phyloP scores from a whole-genome alignment of 2,329 filamentous ascomycete species.

The Neoscytalidium dimidiatum region DNA sequence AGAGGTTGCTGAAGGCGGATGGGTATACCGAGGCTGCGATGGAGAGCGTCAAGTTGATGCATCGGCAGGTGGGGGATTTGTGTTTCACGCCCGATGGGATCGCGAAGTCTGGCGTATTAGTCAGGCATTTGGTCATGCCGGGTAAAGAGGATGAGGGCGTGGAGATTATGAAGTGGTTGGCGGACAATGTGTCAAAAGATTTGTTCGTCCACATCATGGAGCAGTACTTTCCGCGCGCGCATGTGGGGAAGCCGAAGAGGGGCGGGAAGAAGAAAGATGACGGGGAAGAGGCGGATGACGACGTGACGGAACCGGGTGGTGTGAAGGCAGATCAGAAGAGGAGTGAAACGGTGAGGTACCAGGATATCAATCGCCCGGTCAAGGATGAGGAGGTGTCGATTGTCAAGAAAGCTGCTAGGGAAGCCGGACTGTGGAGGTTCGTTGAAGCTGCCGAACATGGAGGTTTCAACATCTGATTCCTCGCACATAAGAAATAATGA shows the following conservation, averaged over 20 bases:
- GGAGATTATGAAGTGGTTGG: constrained; percentile 76
- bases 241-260: constrained; percentile 68
- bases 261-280: constrained; percentile 21
- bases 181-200: constrained; percentile 70
- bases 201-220: constrained; percentile 87
- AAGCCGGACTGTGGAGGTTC: constrained; percentile 77
- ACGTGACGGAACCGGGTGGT: constrained; percentile 33
- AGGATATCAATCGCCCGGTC: constrained; percentile 76
- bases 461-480: constrained; percentile 50
- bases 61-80: constrained; percentile 77
- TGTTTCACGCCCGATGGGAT: constrained; percentile 81
- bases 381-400: constrained; percentile 64
- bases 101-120: constrained; percentile 73
- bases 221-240: constrained; percentile 78
- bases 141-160: constrained; percentile 72
- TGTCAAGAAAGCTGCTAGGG: constrained; percentile 67
- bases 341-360: constrained; percentile 62
- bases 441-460: constrained; percentile 64
- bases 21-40: constrained; percentile 71
- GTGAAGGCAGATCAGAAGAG: constrained; percentile 27
- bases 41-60: constrained; percentile 79
- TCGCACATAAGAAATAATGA: not conserved
- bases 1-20: constrained; percentile 74
- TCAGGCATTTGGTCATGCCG: constrained; percentile 84
- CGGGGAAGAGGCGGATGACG: constrained; percentile 19